Base-by-base conservation (phyloP, 2,329 filamentous ascomycete species). In the Microdochium trichocladiopsis region DNA sequence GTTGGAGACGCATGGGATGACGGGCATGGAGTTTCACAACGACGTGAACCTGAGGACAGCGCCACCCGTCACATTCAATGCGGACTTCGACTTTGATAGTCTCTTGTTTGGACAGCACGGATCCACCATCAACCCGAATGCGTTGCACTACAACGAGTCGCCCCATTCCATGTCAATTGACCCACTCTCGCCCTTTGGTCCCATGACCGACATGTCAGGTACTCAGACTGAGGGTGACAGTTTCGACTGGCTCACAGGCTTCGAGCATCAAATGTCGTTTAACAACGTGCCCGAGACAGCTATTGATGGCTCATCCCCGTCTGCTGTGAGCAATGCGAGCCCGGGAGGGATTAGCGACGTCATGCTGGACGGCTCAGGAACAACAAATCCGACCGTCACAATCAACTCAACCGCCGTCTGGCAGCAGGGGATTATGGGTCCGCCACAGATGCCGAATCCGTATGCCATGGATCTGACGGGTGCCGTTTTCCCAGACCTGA, bases 271-370 rank as follows among this genome's bases (percentile, higher is more conserved):
- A 47, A 82, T 93, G 76, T 81, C 81, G 8, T 84, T 90, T 66
- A 79, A 78, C 60, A 82, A 80, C 52, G 72, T 76, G 52, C 87
- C 87, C 62, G 91, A 96, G 60, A 87, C 85, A 58, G 90, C 89
- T 25, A 82, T 96, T 51, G 93, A 96, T 62, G 91, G 88, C 54
- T 97, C 94, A 11, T 97, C 94, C 14, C 94, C 94, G 16, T 97
- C 94, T 9, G 91, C 91, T 48, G 93, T 97, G 68, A 97, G 93
- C 73, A 95, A 90, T 45, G 90, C 89, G 54, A 97, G 92, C 70
- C 92, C 95, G 64, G 93, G 88, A 66, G 89, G 87, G 50, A 88
- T 92, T 68, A 95, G 90, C 69, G 94, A 97, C 66, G 84, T 91
- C 54, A 91, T 96, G 86, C 77, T 94, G 53, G 91, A 96, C 68